Percentiles rank a stretch among this genome's conserved stretches.
Evolutionary conservation across 805 yeast genomes (phyloP).

Genomic region (Starmerella apicola): DNA sequence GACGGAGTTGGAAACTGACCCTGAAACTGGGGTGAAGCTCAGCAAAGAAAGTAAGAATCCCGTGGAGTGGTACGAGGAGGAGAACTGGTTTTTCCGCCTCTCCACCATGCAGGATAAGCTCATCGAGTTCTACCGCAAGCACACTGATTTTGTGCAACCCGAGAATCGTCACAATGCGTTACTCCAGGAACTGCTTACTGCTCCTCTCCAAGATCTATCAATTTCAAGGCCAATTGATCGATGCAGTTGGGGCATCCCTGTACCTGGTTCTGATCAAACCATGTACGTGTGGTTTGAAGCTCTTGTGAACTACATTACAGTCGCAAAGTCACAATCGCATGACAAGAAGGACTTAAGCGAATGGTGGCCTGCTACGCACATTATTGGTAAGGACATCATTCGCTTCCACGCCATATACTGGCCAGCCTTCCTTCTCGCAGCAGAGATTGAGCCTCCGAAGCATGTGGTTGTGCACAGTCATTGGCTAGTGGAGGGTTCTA

Average conservation of each 20-base stretch:
- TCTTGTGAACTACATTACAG: slow-evolving; percentile 65
- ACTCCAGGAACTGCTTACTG: slow-evolving; percentile 40
- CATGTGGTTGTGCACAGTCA: slow-evolving; percentile 84
- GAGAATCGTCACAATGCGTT: slow-evolving; percentile 40
- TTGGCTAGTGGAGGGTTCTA: slow-evolving; percentile 80
- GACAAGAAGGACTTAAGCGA: slow-evolving; percentile 15
- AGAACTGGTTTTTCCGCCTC: slow-evolving; percentile 74
- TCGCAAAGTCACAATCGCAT: slow-evolving; percentile 10
- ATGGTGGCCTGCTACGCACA: slow-evolving; percentile 62
- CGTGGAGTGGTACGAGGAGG: slow-evolving; percentile 66
- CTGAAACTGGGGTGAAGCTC: slow-evolving; percentile 21
- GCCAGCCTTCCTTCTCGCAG: slow-evolving; percentile 87
- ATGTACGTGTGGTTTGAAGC: slow-evolving; percentile 98
- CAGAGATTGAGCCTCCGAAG: slow-evolving; percentile 54
- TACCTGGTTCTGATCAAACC: slow-evolving; percentile 62
- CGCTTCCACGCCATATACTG: slow-evolving; percentile 85
- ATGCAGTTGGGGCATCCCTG: slow-evolving; percentile 79
- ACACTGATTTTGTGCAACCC: slow-evolving; percentile 60
- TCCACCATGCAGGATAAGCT: slow-evolving; percentile 46
- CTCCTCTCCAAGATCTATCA: slow-evolving; percentile 54
- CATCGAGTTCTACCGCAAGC: slow-evolving; percentile 35
- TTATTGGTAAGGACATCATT: slow-evolving; percentile 84
- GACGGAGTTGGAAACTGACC: slow-evolving; percentile 43
- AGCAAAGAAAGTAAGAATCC: slow-evolving; percentile 60
- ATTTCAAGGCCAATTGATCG: slow-evolving; percentile 73